phyloP scores from a whole-genome alignment of 305 asterid species.

The Fraxinus platypoda region DNA sequence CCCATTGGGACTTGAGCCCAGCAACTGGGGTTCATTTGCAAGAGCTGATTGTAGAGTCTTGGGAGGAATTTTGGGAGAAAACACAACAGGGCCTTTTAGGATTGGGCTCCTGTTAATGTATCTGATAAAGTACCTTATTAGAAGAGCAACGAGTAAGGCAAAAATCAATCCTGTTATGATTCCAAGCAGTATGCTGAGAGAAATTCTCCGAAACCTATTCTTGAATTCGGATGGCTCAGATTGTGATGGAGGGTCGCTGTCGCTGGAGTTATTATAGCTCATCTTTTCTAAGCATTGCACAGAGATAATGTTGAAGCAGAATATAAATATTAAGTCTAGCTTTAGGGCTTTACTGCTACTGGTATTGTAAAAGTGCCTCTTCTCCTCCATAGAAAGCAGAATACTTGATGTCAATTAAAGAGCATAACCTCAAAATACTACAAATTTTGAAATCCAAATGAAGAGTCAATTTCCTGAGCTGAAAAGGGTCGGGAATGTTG shows the following conservation, averaged over 20 bases:
- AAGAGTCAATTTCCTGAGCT: conserved; percentile 1
- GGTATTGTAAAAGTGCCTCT: conserved; percentile 6
- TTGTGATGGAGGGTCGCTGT: conserved; percentile 31
- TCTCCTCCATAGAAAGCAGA: conserved; percentile 45
- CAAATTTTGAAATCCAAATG: background rate
- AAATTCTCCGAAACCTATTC: conserved; percentile 39
- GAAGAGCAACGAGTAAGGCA: conserved; percentile 56
- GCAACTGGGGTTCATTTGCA: conserved; percentile 50
- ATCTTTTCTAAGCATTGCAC: conserved; percentile 52
- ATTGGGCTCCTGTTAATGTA: conserved; percentile 67
- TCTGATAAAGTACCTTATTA: conserved; percentile 56
- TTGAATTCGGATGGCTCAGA: conserved; percentile 32
- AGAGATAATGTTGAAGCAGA: conserved; percentile 34
- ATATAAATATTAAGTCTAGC: conserved; percentile 32
- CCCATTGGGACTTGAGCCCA: conserved; percentile 64
- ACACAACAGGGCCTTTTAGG: conserved; percentile 65
- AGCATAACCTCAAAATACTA: conserved; percentile 12
- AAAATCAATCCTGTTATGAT: conserved; percentile 55
- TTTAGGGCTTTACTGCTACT: conserved; percentile 26
- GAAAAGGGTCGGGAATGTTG: background rate
- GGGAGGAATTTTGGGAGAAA: conserved; percentile 70
- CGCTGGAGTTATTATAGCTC: conserved; percentile 30
- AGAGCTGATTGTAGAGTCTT: conserved; percentile 70
- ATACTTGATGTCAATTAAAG: conserved; percentile 12
- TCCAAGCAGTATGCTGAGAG: conserved; percentile 64